Conservation (phyloP, 2,329 filamentous ascomycete genomes). For the Cytospora leucostoma region DNA sequence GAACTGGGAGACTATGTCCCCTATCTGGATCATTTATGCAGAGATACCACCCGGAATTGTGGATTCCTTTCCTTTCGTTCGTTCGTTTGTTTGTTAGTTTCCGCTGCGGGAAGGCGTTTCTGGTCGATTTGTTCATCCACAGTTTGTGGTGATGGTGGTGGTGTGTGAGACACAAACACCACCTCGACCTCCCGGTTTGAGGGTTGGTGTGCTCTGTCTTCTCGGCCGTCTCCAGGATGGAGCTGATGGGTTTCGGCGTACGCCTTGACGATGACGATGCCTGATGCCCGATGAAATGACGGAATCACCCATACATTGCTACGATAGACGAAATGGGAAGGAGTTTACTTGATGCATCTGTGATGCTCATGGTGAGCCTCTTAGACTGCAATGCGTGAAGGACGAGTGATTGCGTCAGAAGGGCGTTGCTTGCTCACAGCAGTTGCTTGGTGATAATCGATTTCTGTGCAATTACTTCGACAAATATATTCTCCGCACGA, state of each 20-base stretch:
- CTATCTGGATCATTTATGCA: slow-evolving; percentile 1
- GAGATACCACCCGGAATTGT: background rate
- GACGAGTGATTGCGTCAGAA: background rate
- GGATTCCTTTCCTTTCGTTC: background rate
- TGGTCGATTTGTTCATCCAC: slow-evolving; percentile 15
- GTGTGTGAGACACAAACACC: background rate
- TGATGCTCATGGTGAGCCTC: background rate
- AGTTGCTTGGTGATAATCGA: background rate
- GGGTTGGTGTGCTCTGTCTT: background rate
- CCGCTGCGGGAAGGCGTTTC: slow-evolving; percentile 15
- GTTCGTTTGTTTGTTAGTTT: background rate
- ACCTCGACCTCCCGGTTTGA: background rate
- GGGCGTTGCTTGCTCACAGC: background rate
- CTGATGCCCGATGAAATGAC: background rate
- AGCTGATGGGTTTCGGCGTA: background rate
- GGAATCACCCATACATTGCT: slow-evolving; percentile 5
- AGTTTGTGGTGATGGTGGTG: slow-evolving; percentile 11
- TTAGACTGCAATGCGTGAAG: background rate
- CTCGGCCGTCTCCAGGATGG: background rate
- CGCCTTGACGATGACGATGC: slow-evolving; percentile 1
- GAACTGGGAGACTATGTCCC: slow-evolving; percentile 7
- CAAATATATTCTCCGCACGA: too few species aligned
- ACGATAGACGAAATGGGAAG: slow-evolving; percentile 14
- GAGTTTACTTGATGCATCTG: slow-evolving; percentile 6
- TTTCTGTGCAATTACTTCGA: too few species aligned